Base-by-base conservation (phyloP, 2,329 filamentous ascomycete species). In the Neonectria neomacrospora region DNA sequence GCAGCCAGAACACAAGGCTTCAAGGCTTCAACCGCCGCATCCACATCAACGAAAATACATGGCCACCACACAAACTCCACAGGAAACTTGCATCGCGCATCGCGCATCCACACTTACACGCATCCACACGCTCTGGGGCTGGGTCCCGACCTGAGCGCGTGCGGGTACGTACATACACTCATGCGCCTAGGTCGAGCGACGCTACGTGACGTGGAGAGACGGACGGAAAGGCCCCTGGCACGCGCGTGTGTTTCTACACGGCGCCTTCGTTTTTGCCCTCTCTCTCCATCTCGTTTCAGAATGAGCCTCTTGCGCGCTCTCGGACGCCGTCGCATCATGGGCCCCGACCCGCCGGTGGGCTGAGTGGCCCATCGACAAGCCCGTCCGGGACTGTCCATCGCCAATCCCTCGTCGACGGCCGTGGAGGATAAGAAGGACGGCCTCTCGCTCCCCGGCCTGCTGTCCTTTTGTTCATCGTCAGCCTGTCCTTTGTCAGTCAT, bases 401-500 rank as follows among this genome's bases (percentile, higher is more conserved):
- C 68, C 70, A 72, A 71, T 69, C 70, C 68, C 64, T 72, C 42
- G 23, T 41, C 50, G 47, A 54, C 61, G 57, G 26, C 60, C 39
- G 16, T 11, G 18, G 59, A 70, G 61, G 68, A 72, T 72, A 72
- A 72, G 70, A 72, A 72, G 70, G n/a, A 70, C 64, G 70, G 70
- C 70, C 70, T 73, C 70, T 53, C 63, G 58, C 58, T 37, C 70
- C 70, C 72, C 67, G 70, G 70, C 71, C 70, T 64, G 57, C 56
- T 59, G 45, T 34, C 52, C 54, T 65, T 42, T 44, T 60, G 26
- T 61, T 67, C 67, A 66, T 71, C 65, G 47, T 66, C 67, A 68
- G 66, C 62, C 71, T 72, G 69, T 71, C 66, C 68, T 64, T 73
- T 65, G 60, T 64, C 68, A 72, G 70, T 71, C 67, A 65, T 73